Evolutionary conservation across 257 asterid genomes (phyloP).

Genomic region (Nicotiana attenuata): DNA sequence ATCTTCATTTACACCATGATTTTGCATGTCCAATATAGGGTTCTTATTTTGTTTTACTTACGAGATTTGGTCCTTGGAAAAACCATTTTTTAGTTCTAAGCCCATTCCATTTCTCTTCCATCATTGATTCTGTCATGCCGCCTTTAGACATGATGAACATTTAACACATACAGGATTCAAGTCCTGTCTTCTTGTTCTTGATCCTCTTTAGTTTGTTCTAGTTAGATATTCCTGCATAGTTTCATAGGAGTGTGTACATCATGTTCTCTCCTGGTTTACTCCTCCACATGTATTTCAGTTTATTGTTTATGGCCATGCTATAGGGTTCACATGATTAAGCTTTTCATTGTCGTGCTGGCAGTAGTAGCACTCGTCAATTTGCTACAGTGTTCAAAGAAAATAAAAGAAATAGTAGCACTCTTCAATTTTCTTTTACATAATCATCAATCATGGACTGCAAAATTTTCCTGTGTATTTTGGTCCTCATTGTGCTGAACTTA

Average conservation of each 20-base stretch:
- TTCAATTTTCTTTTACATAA: not conserved
- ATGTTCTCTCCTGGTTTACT: not conserved
- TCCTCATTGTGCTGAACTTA: constrained; percentile 23
- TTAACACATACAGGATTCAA: not conserved
- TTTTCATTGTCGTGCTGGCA: not conserved
- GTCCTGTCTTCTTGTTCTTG: not conserved
- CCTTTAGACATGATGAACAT: not conserved
- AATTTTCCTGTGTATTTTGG: not conserved
- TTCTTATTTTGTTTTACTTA: not conserved
- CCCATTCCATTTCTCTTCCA: not conserved
- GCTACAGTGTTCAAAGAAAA: not conserved
- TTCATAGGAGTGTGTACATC: not conserved
- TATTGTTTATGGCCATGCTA: not conserved
- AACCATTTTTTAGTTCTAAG: not conserved
- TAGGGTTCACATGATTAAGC: not conserved
- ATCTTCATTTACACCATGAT: not conserved
- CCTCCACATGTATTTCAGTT: not conserved
- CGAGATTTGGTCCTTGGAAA: not conserved
- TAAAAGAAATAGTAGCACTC: constrained; percentile 6
- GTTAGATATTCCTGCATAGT: not conserved
- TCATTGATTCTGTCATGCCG: not conserved
- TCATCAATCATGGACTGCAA: not conserved
- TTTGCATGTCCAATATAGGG: not conserved
- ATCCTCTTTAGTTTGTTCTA: not conserved
- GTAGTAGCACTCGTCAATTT: not conserved